These are phyloP conservation scores for Aspergillus egyptiacus DNA, from an alignment of 495 filamentous ascomycete species.

Conservation along the genomic window DNA sequence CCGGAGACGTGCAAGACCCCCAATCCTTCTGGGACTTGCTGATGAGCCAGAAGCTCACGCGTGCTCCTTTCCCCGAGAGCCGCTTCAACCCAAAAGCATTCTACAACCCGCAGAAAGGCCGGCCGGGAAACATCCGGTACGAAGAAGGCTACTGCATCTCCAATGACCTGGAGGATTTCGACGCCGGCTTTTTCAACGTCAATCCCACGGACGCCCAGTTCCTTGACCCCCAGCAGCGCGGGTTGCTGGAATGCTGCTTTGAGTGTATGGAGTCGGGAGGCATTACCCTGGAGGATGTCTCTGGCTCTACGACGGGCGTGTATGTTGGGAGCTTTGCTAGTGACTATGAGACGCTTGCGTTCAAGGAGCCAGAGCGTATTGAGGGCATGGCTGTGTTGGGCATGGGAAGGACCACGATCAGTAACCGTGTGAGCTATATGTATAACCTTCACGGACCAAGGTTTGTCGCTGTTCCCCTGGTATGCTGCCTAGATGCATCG, in stretches of 20 bases:
- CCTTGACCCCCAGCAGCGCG: conserved; percentile 45
- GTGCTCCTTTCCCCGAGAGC: not conserved
- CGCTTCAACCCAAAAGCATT: not conserved
- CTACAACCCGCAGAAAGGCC: not conserved
- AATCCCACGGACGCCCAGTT: conserved; percentile 44
- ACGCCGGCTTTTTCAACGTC: conserved; percentile 55
- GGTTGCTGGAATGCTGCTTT: conserved; percentile 53
- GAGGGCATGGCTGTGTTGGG: not conserved
- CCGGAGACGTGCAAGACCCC: not conserved
- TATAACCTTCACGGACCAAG: conserved; percentile 24
- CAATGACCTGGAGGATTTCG: conserved; percentile 33
- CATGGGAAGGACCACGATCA: not conserved
- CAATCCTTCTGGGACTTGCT: not conserved
- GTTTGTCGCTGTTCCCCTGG: not conserved
- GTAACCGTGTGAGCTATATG: conserved; percentile 30
- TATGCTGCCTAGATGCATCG: not conserved
- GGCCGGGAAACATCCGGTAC: conserved; percentile 36
- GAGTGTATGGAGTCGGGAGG: conserved; percentile 51
- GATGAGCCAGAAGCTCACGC: not conserved
- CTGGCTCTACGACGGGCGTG: conserved; percentile 26
- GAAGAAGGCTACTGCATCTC: conserved; percentile 38
- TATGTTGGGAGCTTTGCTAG: conserved; percentile 43
- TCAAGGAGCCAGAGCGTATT: not conserved
- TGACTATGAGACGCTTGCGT: not conserved
- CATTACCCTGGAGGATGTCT: conserved; percentile 28